Base-by-base conservation (phyloP, 164 flowering plant genomes). In the Macadamia integrifolia region DNA sequence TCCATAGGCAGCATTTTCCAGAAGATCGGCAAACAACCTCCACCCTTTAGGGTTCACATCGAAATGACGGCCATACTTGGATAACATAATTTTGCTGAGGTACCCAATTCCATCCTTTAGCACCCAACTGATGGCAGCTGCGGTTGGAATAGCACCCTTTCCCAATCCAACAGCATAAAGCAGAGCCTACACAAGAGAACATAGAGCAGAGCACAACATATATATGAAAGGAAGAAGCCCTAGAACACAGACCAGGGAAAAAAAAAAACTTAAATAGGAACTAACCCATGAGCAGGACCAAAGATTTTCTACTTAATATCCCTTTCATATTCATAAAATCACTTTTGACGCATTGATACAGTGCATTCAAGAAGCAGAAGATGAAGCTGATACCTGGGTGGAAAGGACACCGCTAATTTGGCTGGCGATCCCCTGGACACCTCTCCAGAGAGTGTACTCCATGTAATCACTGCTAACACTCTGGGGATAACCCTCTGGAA, bases 111-210 rank as follows among this genome's bases (percentile, higher is more conserved):
- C 99, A 82, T 95, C 99, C 81, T 92, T 92, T 1, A 92, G 86
- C 35, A 92, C 96, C 99, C 99, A 95, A 80, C 85, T 95, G 46
- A 94, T 81, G 23, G 99, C 99, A 28, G 99, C 98, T 11, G 98
- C 98, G 30, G 94, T 84, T 32, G 99, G 97, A 81, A 92, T 94
- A 28, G 92, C 93, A 71, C 99, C 98, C 77, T 89, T 94, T 8
- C 99, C 99, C 82, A 94, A 78, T 62, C 99, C 99, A 81, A 95
- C 88, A 61, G 99, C 98, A 80, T 86, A 95, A 71, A 95, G 91
- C 85, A 95, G 83, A 66, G 96, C 80, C 98, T 92, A 64, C 29
- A 75, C 4, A 49, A 50, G 15, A 29, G 14, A 70, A 64, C 62
- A 75, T 10, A 43, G 17, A 70, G 60, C 13, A 28, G 29, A 31